Base-by-base conservation (phyloP, 2,329 filamentous ascomycete species). In the Hypoxylon sp. region DNA sequence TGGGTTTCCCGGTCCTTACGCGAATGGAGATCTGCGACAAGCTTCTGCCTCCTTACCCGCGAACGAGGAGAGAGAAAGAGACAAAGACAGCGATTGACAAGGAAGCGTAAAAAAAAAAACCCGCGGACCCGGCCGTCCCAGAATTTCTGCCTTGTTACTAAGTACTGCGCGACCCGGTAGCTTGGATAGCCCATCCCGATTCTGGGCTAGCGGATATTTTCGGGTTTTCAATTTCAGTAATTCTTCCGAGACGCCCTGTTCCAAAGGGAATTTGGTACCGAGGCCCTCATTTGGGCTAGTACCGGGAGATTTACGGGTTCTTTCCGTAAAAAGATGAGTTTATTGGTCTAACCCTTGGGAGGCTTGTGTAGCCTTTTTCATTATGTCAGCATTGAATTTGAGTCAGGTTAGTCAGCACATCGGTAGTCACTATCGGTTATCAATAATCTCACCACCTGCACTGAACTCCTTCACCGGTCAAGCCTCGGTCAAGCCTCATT, bases 161-260 rank as follows among this genome's bases (percentile, higher is more conserved):
- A 34, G 28, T 30, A 23, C 23, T 23, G 23, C 23, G 36, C 28
- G 68, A 71, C 68, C 68, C 68, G 68, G 58, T 50, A 65, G 63
- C 60, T 50, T 71, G 68, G 68, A 17, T 71, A 59, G 38, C 17
- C 63, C 60, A 67, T 60, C 65, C 65, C 49, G 10, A 38, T 63
- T 68, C 49, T n/a, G 58, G 58, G 45, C 60, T 65, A 69, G 67
- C 41, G 58, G 21, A 11, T 28, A 45, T 50, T 50, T 38, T 59
- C 50, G 38, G 60, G 60, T 50, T 46, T 60, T 53, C 67, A 48
- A 25, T 38, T 41, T 50, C 51, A 25, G 67, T 63, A 49, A 61
- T 51, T 49, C 30, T 51, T 67, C 55, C 59, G 59, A 46, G 28
- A 13, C 45, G 34, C 49, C 49, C 25, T 43, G 17, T 28, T 14